Percentiles rank a stretch among this genome's conserved stretches.
These are phyloP conservation scores for Scytalidium lignicola DNA, from an alignment of 2,329 filamentous ascomycete species.

Conservation along the genomic window DNA sequence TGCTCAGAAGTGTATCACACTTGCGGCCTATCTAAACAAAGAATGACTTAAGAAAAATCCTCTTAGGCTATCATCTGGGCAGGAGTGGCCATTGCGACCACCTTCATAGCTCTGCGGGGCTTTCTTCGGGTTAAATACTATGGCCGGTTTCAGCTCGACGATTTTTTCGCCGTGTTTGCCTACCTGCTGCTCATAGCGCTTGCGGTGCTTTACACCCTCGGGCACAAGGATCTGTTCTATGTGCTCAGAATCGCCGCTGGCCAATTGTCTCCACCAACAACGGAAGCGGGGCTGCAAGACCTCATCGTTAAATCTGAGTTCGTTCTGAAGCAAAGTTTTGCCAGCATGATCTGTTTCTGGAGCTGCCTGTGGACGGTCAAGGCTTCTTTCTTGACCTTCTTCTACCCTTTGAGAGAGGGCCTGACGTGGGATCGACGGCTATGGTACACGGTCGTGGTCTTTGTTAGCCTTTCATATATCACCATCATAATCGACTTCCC, in stretches of 20 bases:
- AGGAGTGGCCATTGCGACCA: background rate
- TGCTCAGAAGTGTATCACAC: background rate
- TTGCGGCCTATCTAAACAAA: background rate
- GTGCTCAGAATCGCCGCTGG: too few species aligned
- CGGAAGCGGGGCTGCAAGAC: too few species aligned
- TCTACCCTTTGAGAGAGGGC: constrained; percentile 2
- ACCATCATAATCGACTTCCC: background rate
- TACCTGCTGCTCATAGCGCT: background rate
- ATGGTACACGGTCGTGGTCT: constrained; percentile 1
- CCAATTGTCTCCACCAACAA: too few species aligned
- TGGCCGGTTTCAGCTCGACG: background rate
- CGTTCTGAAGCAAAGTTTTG: background rate
- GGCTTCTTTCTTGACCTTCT: constrained; percentile 5
- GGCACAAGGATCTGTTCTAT: too few species aligned
- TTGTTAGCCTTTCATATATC: constrained; percentile 1
- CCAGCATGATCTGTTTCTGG: background rate
- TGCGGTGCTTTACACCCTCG: background rate
- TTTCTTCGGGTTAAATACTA: background rate
- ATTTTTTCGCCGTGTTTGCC: background rate
- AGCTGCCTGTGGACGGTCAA: constrained; percentile 5
- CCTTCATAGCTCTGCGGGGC: background rate
- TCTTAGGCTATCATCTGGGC: background rate
- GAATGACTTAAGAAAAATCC: background rate
- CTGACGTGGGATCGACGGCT: constrained; percentile 1
- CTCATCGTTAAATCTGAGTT: too few species aligned